phyloP scores from a whole-genome alignment of 257 asterid species.

The Forsythia suspensa region DNA sequence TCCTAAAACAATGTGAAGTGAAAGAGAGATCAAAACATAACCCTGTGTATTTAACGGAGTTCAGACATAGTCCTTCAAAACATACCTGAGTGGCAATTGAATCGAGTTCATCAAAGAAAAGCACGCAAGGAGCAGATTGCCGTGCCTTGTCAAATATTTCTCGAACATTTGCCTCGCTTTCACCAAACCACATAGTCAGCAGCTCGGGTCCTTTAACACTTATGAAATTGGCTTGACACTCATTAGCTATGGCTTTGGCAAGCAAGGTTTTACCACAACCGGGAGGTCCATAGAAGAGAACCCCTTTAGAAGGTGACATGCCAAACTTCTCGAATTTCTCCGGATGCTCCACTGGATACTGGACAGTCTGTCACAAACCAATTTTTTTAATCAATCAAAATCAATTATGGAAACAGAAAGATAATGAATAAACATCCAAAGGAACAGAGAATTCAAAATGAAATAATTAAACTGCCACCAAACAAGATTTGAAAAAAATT shows the following conservation, averaged over 20 bases:
- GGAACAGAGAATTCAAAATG: neutral
- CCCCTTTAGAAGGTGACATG: constrained; percentile 53
- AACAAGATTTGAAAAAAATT: neutral
- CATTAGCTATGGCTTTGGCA: constrained; percentile 52
- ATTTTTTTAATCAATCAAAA: neutral
- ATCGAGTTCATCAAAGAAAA: constrained; percentile 54
- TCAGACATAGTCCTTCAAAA: neutral
- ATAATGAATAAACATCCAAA: neutral
- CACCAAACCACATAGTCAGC: constrained; percentile 49
- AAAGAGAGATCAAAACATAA: too few relatives aligned
- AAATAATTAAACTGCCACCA: neutral
- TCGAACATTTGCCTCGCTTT: constrained; percentile 50
- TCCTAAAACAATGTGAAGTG: too few relatives aligned
- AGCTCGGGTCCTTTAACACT: constrained; percentile 49
- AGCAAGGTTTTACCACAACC: constrained; percentile 57
- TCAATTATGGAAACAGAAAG: neutral
- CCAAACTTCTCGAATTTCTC: constrained; percentile 52
- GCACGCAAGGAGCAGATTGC: constrained; percentile 49
- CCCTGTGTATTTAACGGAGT: neutral
- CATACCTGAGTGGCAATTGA: constrained; percentile 49
- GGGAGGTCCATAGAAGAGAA: constrained; percentile 51
- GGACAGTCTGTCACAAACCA: constrained; percentile 36
- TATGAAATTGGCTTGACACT: constrained; percentile 46
- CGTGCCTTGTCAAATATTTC: constrained; percentile 51
- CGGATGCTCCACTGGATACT: constrained; percentile 51